Evolutionary conservation across 805 yeast species (phyloP), one percentile per base, ranked within the genome.

Genomic region (Candida adriatica): DNA sequence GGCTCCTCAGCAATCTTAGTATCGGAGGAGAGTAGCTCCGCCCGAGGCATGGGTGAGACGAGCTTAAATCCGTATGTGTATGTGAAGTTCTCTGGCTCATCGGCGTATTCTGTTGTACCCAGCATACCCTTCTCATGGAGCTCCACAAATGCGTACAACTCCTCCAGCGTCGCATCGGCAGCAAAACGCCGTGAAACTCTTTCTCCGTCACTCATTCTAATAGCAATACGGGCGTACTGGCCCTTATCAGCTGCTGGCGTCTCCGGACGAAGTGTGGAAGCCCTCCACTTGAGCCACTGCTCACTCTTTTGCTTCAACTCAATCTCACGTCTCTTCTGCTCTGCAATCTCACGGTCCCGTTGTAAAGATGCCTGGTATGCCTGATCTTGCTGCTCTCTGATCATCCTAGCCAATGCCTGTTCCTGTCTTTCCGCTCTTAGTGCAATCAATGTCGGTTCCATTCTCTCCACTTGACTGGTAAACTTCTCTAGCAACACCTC

Each of bases 341-440:
- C 62, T 16, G 66, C 69, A 19, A 78, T 63, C 31, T 66, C 64
- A 34, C 77, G 67, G 57, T 88, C 97, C 21, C 72, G 65, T 13
- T 70, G 68, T 21, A 88, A 60, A 0, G 94, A 77, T 21, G 70
- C 70, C 48, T 79, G 76, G 57, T 77, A 87, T 14, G 92, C 86
- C 27, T 69, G 59, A 48, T 86, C 92, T 55, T 88, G 96, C 45
- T 79, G 79, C 38, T 68, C 67, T 31, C 83, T 67, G 20, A 85
- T 60, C 9, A 66, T 58, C 37, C 77, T 70, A 24, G 78, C 65
- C 38, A 72, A 52, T 24, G 74, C 78, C 28, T 70, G 65, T 30
- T 78, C 77, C 43, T 75, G 73, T 28, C 77, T 66, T 36, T 80
- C 88, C 4, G 69, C 60, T 27, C 88, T 66, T 13, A 88, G 63